Percentiles rank a stretch among this genome's conserved stretches.
Conservation (phyloP, 176 grass and related monocot species). For the Cocos nucifera region DNA sequence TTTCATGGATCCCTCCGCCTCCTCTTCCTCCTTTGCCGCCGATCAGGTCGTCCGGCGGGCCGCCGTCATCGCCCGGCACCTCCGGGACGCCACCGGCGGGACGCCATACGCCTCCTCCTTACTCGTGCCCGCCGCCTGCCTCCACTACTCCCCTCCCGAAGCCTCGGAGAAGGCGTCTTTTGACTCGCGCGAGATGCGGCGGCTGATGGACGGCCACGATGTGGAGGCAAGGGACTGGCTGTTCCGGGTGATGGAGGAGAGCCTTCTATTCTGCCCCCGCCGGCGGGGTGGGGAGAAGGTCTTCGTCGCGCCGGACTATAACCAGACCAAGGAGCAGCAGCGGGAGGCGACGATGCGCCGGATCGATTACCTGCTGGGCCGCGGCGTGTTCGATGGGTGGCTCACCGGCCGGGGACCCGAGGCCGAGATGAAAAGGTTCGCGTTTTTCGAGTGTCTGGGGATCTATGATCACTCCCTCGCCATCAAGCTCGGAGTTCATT, state of each 20-base stretch:
- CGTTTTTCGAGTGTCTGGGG: slow-evolving; percentile 53
- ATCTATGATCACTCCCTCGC: slow-evolving; percentile 67
- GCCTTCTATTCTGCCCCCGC: slow-evolving; percentile 47
- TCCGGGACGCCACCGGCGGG: not conserved
- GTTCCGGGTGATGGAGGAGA: slow-evolving; percentile 64
- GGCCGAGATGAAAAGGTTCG: slow-evolving; percentile 33
- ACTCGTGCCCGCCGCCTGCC: slow-evolving; percentile 31
- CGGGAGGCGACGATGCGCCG: slow-evolving; percentile 55
- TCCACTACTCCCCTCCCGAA: slow-evolving; percentile 48
- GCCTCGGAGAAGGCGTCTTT: slow-evolving; percentile 38
- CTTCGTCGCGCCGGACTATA: slow-evolving; percentile 54
- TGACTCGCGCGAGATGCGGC: slow-evolving; percentile 23
- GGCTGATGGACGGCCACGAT: slow-evolving; percentile 55
- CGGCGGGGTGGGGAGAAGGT: slow-evolving; percentile 28
- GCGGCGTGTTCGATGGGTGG: slow-evolving; percentile 66
- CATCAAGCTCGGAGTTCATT: slow-evolving; percentile 73
- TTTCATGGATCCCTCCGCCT: no score
- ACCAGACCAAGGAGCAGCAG: slow-evolving; percentile 62
- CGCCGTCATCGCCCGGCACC: slow-evolving; percentile 17
- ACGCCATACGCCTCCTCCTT: not conserved
- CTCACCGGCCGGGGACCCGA: slow-evolving; percentile 37
- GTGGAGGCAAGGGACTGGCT: slow-evolving; percentile 47
- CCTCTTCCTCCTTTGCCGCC: not conserved
- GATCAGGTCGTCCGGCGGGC: slow-evolving; percentile 23
- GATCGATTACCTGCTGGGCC: slow-evolving; percentile 32